Evolutionary conservation across 2,329 filamentous ascomycete genomes (phyloP).

Genomic region (Huntiella moniliformis): DNA sequence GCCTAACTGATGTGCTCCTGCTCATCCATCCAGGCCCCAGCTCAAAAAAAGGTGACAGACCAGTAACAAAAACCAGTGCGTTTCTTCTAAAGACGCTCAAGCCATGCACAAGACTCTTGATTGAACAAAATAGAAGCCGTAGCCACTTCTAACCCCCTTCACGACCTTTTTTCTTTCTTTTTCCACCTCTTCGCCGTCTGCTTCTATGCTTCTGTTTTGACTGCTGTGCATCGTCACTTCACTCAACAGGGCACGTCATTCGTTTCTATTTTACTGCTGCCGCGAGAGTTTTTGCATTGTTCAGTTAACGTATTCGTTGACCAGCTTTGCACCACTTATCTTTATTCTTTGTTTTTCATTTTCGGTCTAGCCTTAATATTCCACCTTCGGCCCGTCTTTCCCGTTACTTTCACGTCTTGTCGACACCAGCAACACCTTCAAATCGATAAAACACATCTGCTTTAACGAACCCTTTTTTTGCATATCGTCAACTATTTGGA

Average conservation of each 20-base stretch:
- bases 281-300: neutral
- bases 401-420: neutral
- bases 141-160: too few relatives aligned
- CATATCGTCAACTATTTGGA: neutral
- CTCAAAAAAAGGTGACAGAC: too few relatives aligned
- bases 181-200: too few relatives aligned
- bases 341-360: neutral
- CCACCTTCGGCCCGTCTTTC: neutral
- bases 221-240: neutral
- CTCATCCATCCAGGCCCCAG: too few relatives aligned
- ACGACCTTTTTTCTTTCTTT: too few relatives aligned
- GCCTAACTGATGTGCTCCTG: too few relatives aligned
- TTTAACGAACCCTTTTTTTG: neutral
- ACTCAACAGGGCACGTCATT: constrained; percentile 16
- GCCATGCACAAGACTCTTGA: too few relatives aligned
- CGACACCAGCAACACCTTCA: neutral
- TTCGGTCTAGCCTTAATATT: neutral
- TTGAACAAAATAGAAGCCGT: too few relatives aligned
- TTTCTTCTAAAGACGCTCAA: too few relatives aligned
- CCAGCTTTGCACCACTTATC: neutral
- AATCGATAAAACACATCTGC: neutral
- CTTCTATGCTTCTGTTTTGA: too few relatives aligned
- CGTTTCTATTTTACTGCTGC: neutral
- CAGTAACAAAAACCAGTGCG: too few relatives aligned
- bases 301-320: neutral